Base-by-base conservation (phyloP, 768 basidiomycete species). In the Hortiboletus flavorubellus region DNA sequence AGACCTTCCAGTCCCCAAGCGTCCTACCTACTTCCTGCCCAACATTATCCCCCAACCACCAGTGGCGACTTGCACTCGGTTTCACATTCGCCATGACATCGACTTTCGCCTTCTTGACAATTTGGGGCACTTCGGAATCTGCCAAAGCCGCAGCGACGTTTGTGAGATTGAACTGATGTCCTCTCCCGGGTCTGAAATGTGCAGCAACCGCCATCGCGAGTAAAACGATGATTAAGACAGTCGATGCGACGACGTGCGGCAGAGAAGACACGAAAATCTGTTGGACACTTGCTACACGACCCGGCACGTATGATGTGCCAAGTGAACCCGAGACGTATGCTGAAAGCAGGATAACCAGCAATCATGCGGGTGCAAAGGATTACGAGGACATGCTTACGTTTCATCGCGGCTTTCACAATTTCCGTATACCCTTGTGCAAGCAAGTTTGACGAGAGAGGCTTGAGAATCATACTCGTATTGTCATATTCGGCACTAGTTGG, bases 371-470 rank as follows among this genome's bases (percentile, higher is more conserved):
- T 14, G 30, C 21, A 7, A 9, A 31, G 30, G 44, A n/a, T 12
- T 12, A 44, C 8, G 12, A 43, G 48, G 9, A 44, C 10, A 39
- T 37, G 35, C 60, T 51, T 33, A 61, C 60, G 58, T 16, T 61
- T 61, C 58, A 61, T 61, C 14, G 60, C 53, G 1, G 60, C 49
- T 45, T 30, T 59, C 46, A 56, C 53, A 38, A 61, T 54, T 31
- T 50, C 18, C 14, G 50, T 55, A 21, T 61, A 61, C 15, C 44
- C 54, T 31, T 30, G 10, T 2, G 51, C 47, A 18, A 61, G 60
- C 30, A 56, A 46, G 10, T 51, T 52, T n/a, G 18, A 26, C 5
- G 54, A 18, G 26, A 60, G 51, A 16, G 60, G 58, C 2, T 18
- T 34, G 26, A 61, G 23, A 38, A 43, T 21, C 35, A 26, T 39